Base-by-base conservation (phyloP, 139 green algal species). In the Yamagishiella unicocca region DNA sequence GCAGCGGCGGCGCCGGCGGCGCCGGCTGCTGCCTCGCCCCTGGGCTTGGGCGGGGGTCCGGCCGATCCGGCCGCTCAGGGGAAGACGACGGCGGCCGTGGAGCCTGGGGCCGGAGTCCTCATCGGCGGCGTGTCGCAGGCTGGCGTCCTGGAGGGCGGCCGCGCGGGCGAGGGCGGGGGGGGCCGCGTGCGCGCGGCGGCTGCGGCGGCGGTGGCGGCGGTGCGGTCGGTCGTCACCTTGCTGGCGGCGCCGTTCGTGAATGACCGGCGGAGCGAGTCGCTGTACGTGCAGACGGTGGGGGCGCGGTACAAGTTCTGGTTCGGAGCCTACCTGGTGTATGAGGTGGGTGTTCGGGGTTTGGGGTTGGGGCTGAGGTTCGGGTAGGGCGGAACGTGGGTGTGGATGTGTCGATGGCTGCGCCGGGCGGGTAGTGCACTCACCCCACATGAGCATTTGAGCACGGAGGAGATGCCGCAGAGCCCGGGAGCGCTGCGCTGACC, bases 311-410 rank as follows among this genome's bases (percentile, higher is more conserved):
- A 64, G 40, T n/a, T 64, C 27, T 85, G 79, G 79, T 62, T 5
- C 29, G 75, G 79, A 40, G 42, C 40, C n/a, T 85, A 85, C 38
- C 61, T 64, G 38, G 61, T 85, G 35, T 85, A 64, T 4, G 40
- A 84, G 77, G 77, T 84, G 43, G 0, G 70, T 2, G 2, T 12
- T 12, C 17, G 17, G 50, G 50, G 50, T 25, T 12, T 12, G 50
- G 50, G 50, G 50, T 17, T 12, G 50, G 50, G 50, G 50, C 12
- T 12, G 50, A 58, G 50, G 50, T 17, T 25, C 14, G 50, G 50
- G 50, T 25, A 17, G 50, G 50, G 17, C 14, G 50, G 50, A 58
- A 58, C 14, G 50, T 12, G 17, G 50, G 50, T 58, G 14, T 12
- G 50, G 50, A 58, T 58, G 17, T 25, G 50, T 12, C 14, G 50